Conservation (phyloP, 805 yeast species). For the Candida palmyrensis region DNA sequence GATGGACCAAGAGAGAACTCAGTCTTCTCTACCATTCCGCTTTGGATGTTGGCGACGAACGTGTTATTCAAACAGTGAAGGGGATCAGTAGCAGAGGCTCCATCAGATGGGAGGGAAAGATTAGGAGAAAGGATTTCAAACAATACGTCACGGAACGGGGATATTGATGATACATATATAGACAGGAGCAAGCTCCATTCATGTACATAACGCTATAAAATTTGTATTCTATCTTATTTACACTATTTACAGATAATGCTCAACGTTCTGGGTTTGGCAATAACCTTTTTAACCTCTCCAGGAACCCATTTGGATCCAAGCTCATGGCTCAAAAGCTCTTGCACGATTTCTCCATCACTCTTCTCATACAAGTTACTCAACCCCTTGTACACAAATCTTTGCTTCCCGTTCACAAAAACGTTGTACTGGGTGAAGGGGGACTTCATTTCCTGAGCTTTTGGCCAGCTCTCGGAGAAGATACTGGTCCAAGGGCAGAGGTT, state of each 20-base stretch:
- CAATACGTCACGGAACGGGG: slow-evolving; percentile 28
- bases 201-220: too few species aligned
- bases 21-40: slow-evolving; percentile 24
- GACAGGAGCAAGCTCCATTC: too few species aligned
- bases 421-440: slow-evolving; percentile 40
- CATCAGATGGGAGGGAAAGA: slow-evolving; percentile 32
- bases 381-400: slow-evolving; percentile 43
- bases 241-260: slow-evolving; percentile 4
- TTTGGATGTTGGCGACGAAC: slow-evolving; percentile 25
- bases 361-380: slow-evolving; percentile 29
- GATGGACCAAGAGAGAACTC: slow-evolving; percentile 54
- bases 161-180: too few species aligned
- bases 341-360: slow-evolving; percentile 30
- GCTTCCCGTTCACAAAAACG: slow-evolving; percentile 72
- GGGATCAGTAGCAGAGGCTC: slow-evolving; percentile 33
- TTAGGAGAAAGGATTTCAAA: slow-evolving; percentile 30
- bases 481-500: slow-evolving; percentile 36
- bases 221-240: too few species aligned
- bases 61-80: slow-evolving; percentile 23
- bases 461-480: slow-evolving; percentile 63
- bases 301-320: slow-evolving; percentile 39
- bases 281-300: slow-evolving; percentile 45
- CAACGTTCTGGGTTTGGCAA: slow-evolving; percentile 39
- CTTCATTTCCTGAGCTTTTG: slow-evolving; percentile 40
- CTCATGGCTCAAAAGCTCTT: slow-evolving; percentile 25